Evolutionary conservation across 75 land plant genomes (phyloP), one percentile per base, ranked within the genome.

Genomic region (Cunninghamia lanceolata): DNA sequence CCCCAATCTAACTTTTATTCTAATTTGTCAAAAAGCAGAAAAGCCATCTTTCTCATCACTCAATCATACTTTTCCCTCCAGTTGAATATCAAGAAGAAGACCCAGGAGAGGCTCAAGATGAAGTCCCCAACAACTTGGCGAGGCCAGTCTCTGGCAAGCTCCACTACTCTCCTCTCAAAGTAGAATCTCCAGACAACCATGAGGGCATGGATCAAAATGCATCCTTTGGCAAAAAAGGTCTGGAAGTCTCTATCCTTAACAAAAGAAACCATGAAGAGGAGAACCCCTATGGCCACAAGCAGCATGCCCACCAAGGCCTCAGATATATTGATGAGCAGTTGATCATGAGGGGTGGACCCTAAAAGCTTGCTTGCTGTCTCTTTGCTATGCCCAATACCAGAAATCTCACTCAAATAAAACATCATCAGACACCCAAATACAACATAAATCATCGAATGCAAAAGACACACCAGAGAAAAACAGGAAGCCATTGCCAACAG

Each of bases 111-210:
- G 9, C 89, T 87, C 40, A 94, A 84, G 5, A 87, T 63, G 75
- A 92, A 32, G 81, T 94, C 95, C 1, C 94, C 94, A 38, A 91
- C 88, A 35, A 90, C 87, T 75, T 92, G 93, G 85, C 90, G 86
- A 4, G 88, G 89, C 90, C 88, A 92, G 54, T 94, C 95, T n/a
- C 80, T 30, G 1, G 91, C 89, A 73, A 86, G 87, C 6, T 85
- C 88, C 42, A 32, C 88, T 47, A 87, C 88, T 54, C 53, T 59
- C 14, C 84, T 87, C 50, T 87, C 88, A 70, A 87, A 87, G 32
- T 17, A 45, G 47, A 85, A 75, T 43, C 88, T 85, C 88, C 88
- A 87, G 10, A 47, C 3, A 34, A 42, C 53, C 88, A 87, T 87
- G 35, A 87, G 88, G 25, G 8, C 47, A 30, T 87, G 87, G 25